Conservation (phyloP, 345 rosid species). For the Luvunga scandens region DNA sequence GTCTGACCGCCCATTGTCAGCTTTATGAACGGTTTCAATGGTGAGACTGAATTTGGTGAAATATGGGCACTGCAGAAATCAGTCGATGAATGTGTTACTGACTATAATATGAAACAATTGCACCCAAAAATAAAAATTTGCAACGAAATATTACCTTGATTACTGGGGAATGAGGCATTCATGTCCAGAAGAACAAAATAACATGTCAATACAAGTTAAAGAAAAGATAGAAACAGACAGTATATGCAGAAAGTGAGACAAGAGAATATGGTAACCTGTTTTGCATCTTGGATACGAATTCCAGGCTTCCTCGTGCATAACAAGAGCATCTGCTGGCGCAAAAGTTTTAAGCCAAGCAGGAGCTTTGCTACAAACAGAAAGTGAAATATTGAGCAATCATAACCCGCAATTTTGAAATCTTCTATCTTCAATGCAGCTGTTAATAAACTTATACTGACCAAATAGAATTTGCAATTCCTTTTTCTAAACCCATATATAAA, state of each 20-base stretch:
- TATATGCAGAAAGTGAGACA: background rate
- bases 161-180: constrained; percentile 34
- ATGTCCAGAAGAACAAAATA: constrained; percentile 13
- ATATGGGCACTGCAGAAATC: constrained; percentile 61
- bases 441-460: background rate
- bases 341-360: constrained; percentile 64
- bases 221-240: background rate
- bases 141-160: constrained; percentile 48
- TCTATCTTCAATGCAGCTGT: background rate
- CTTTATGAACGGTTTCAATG: constrained; percentile 56
- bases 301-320: constrained; percentile 75
- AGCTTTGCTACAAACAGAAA: constrained; percentile 50
- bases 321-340: constrained; percentile 65
- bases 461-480: background rate
- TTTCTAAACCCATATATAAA: background rate
- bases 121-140: background rate
- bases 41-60: constrained; percentile 61
- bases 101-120: background rate
- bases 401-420: background rate
- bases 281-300: constrained; percentile 75
- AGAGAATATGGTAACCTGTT: constrained; percentile 44
- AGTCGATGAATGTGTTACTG: constrained; percentile 8
- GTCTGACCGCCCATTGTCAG: constrained; percentile 57
- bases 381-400: background rate
- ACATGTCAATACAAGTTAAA: constrained; percentile 23